Evolutionary conservation across 768 basidiomycete genomes (phyloP).

Genomic region (Crucibulum laeve): DNA sequence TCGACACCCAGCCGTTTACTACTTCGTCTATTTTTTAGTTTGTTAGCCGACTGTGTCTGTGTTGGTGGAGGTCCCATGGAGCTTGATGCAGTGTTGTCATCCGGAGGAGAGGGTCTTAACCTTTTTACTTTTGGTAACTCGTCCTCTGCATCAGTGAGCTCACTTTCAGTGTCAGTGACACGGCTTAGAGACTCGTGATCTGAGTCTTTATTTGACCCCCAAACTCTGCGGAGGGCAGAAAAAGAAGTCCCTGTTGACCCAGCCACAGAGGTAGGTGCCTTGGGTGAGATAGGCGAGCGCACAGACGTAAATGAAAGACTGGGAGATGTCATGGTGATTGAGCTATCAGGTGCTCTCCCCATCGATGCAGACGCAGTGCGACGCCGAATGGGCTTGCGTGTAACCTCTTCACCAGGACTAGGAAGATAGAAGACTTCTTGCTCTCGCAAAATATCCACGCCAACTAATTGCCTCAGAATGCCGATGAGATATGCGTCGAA

Average conservation of each 20-base stretch:
- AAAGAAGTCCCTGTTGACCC: slow-evolving; percentile 25
- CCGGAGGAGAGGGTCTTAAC: slow-evolving; percentile 16
- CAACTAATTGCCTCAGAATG: slow-evolving; percentile 55
- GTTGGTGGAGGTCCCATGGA: slow-evolving; percentile 12
- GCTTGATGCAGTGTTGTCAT: slow-evolving; percentile 11
- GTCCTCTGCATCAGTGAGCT: slow-evolving; percentile 20
- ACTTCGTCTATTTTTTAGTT: slow-evolving; percentile 13
- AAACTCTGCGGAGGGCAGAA: slow-evolving; percentile 13
- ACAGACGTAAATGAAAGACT: slow-evolving; percentile 15
- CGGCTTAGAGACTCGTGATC: slow-evolving; percentile 11
- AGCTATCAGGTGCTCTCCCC: slow-evolving; percentile 10
- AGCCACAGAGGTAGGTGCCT: slow-evolving; percentile 18
- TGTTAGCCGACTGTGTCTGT: slow-evolving; percentile 12
- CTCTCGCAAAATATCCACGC: slow-evolving; percentile 60
- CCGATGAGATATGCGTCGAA: slow-evolving; percentile 52
- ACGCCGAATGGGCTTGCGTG: slow-evolving; percentile 15
- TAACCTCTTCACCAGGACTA: slow-evolving; percentile 37
- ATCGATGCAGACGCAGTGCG: slow-evolving; percentile 12
- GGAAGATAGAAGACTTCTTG: slow-evolving; percentile 65
- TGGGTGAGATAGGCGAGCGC: slow-evolving; percentile 19
- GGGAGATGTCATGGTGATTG: slow-evolving; percentile 21
- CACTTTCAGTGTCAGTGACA: slow-evolving; percentile 16
- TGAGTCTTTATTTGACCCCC: slow-evolving; percentile 16
- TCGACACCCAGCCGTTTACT: slow-evolving; percentile 27
- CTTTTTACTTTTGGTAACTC: slow-evolving; percentile 21